These are phyloP conservation scores for Epichloe brachyelytri DNA, from an alignment of 2,329 filamentous ascomycete species.

Conservation along the genomic window DNA sequence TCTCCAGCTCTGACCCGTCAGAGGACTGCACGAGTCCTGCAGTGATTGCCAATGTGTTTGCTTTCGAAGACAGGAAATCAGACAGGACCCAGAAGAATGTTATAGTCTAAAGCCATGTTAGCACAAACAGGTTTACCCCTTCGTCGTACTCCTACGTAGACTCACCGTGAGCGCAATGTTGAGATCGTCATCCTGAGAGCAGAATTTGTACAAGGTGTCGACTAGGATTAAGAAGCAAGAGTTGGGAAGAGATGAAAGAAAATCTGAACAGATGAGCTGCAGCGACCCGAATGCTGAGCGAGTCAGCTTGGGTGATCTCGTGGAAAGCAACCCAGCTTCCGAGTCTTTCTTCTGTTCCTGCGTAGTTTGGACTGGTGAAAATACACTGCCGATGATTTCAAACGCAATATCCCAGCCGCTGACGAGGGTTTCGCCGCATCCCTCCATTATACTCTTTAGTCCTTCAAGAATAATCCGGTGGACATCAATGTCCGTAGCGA, in stretches of 20 bases:
- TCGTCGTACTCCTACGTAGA: conserved; percentile 1
- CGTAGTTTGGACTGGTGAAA: conserved; percentile 33
- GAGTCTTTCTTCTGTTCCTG: conserved; percentile 21
- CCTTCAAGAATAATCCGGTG: conserved; percentile 71
- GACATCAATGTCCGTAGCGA: conserved; percentile 60
- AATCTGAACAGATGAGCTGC: conserved; percentile 91
- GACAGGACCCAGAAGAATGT: conserved; percentile 95
- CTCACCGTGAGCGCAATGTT: conserved; percentile 85
- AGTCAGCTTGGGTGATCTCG: conserved; percentile 61
- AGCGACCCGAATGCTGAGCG: conserved; percentile 79
- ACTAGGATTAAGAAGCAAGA: conserved; percentile 66
- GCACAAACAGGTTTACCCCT: background rate
- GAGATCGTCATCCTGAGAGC: conserved; percentile 77
- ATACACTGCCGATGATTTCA: conserved; percentile 72
- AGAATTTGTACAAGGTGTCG: conserved; percentile 80
- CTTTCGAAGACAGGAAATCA: conserved; percentile 61
- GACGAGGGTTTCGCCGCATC: conserved; percentile 71
- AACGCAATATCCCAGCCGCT: conserved; percentile 81
- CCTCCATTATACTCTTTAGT: conserved; percentile 70
- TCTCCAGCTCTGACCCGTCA: conserved; percentile 37
- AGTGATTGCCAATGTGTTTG: conserved; percentile 44
- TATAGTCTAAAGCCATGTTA: conserved; percentile 49
- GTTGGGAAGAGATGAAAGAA: conserved; percentile 59
- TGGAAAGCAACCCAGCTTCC: conserved; percentile 26
- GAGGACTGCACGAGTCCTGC: conserved; percentile 40